Evolutionary conservation across 1,139 yeast genomes (phyloP), one percentile per base, ranked within the genome.

Genomic region (Lodderomyces parapsilosis): DNA sequence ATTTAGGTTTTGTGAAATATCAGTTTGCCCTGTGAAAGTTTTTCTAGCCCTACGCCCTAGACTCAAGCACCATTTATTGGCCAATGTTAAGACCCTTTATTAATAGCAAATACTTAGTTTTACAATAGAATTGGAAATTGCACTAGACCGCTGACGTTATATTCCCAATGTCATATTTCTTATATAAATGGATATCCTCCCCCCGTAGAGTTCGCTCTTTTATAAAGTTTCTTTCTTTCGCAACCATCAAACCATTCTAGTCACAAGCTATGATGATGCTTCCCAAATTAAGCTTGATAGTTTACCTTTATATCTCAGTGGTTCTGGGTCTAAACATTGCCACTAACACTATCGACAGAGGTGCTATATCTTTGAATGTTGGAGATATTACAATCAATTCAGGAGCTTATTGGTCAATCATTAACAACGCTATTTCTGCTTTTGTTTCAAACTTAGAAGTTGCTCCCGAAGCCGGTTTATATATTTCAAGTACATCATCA

Each of bases 351-450:
- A 25, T 57, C 13, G 41, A 39, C 9, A 45, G 49, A 22, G 65
- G 63, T 23, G 46, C 60, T 15, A 40, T 59, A 32, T 45, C 50
- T 30, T 36, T 46, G 11, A 24, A 22, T 23, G 51, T 60, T 40
- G 66, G 64, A 14, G 62, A 56, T 44, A 52, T 62, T n/a, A 51
- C 49, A 7, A 54, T 68, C 40, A 50, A 55, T n/a, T 53, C 56
- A 9, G 65, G 63, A 39, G 67, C 56, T 14, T 64, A 57, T 47
- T 66, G 65, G 63, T 65, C 72, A 20, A 60, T 66, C 28, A 50
- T 66, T 41, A 55, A 66, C 49, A 65, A 65, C 45, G 60, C 61
- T 19, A 43, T 53, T 39, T 49, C 60, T 14, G 44, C 56, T 4
- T 51, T 60, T 36, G 52, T 53, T 25, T 68, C 69, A 13, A 40